Evolutionary conservation across 1,284 basidiomycete species (phyloP), one percentile per base, ranked within the genome.

Genomic region (Mycena citricolor): DNA sequence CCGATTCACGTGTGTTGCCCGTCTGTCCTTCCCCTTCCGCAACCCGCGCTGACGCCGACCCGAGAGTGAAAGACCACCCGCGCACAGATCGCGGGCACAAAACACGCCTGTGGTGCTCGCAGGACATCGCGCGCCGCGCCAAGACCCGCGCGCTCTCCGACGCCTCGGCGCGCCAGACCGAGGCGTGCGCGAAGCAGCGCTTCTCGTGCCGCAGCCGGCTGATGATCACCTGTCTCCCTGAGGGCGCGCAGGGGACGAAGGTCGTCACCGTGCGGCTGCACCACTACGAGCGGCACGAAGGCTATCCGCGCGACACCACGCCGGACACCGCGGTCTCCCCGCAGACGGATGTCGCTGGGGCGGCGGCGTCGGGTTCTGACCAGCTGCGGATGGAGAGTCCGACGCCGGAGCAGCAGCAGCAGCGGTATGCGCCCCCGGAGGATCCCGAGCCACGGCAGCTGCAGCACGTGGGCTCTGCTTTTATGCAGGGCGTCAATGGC

Each of bases 31-130:
- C 14, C 23, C 32, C 14, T 25, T 22, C 36, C 42, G 26, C 46
- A 32, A 39, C 17, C 41, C 21, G 41, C 40, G 22, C 22, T 46
- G 10, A 45, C 5, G 13, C 32, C 25, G n/a, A 19, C 30, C 31
- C 17, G 53, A 74, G 71, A 11, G 65, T 73, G 12, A 73, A 73
- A 51, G 72, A 74, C 52, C 71, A 74, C 43, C 72, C 70, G 12
- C 67, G 60, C 11, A 61, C 67, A 25, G 69, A 66, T 33, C 62
- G 64, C 42, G 71, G 71, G 4, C 67, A 72, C 52, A 74, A 72
- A 51, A 74, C 69, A 19, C 64, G 72, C 30, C 60, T 71, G 11
- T 71, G 70, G 69, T 74, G 70, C 54, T 71, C 70, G 5, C 72
- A 72, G 51, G 72, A 74, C 48, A 64, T 66, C 39, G 65, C 66